A percentile compares a stretch with the other conserved stretches of the same genome.
phyloP scores from a whole-genome alignment of 2,329 filamentous ascomycete genomes.

The Fusarium nanum region DNA sequence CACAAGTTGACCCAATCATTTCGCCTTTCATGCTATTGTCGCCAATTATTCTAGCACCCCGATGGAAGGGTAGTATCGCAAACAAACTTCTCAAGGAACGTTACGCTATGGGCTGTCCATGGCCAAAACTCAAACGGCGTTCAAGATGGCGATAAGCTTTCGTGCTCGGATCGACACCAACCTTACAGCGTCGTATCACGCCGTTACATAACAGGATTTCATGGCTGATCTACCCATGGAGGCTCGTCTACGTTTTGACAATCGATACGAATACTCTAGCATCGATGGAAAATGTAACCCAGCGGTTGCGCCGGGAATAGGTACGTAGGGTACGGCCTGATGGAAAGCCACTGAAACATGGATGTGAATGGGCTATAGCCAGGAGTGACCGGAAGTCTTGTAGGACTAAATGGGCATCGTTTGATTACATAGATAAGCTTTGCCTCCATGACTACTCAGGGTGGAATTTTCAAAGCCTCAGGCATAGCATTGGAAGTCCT shows the following conservation, averaged over 20 bases:
- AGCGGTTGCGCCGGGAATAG: too few species aligned
- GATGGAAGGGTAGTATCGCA: neutral
- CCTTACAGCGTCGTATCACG: neutral
- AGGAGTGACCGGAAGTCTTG: too few species aligned
- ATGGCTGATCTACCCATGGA: accelerated
- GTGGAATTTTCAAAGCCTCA: too few species aligned
- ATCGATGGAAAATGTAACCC: neutral
- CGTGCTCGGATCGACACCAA: neutral
- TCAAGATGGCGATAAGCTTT: neutral
- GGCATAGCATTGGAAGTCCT: neutral
- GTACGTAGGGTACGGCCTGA: too few species aligned
- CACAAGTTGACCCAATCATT: neutral
- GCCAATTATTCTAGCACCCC: neutral
- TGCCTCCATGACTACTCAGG: too few species aligned
- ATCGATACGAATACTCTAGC: too few species aligned
- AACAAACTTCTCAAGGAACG: neutral
- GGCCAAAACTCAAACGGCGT: neutral
- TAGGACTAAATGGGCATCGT: too few species aligned
- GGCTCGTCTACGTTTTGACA: too few species aligned
- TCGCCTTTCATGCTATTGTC: accelerated
- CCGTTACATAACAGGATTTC: neutral
- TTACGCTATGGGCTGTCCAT: neutral
- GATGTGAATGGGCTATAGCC: too few species aligned
- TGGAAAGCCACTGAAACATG: too few species aligned
- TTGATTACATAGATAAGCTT: too few species aligned